phyloP scores from a whole-genome alignment of 1,284 basidiomycete genomes.

The Fomitopsis betulina region DNA sequence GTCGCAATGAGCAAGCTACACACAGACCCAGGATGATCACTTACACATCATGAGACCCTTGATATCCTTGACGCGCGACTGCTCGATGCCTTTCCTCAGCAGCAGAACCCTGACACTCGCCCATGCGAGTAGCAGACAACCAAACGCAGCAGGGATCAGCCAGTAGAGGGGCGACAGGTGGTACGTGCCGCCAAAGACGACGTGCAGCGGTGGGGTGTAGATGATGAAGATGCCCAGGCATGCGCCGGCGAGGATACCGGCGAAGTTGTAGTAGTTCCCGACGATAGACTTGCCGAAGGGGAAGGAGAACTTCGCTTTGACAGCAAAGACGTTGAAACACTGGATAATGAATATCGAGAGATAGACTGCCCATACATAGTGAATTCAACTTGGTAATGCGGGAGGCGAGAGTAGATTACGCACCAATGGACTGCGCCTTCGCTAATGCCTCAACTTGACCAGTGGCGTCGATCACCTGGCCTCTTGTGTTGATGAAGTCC shows the following conservation, averaged over 20 bases:
- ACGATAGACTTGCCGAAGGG: slow-evolving; percentile 57
- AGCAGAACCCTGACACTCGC: slow-evolving; percentile 53
- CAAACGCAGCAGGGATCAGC: slow-evolving; percentile 62
- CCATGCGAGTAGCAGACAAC: slow-evolving; percentile 55
- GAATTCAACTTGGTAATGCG: not conserved
- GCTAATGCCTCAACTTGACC: slow-evolving; percentile 55
- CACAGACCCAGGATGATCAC: slow-evolving; percentile 18
- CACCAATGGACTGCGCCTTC: slow-evolving; percentile 58
- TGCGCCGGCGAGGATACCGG: slow-evolving; percentile 58
- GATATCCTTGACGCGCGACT: slow-evolving; percentile 57
- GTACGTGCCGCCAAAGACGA: slow-evolving; percentile 60
- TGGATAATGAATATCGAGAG: slow-evolving; percentile 64
- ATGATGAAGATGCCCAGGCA: slow-evolving; percentile 63
- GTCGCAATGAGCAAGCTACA: no score
- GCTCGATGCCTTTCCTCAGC: slow-evolving; percentile 49
- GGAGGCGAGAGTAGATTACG: slow-evolving; percentile 2
- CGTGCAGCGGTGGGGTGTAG: slow-evolving; percentile 64
- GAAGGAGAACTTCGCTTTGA: slow-evolving; percentile 59
- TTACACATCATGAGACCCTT: slow-evolving; percentile 66
- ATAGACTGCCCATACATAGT: slow-evolving; percentile 36
- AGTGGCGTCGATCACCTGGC: slow-evolving; percentile 38
- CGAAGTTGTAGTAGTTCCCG: slow-evolving; percentile 61
- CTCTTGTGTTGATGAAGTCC: slow-evolving; percentile 51
- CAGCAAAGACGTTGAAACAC: slow-evolving; percentile 70
- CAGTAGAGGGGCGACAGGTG: slow-evolving; percentile 60